Evolutionary conservation across 108 stramenopile genomes (phyloP).

Genomic region (Nitzschia palea): DNA sequence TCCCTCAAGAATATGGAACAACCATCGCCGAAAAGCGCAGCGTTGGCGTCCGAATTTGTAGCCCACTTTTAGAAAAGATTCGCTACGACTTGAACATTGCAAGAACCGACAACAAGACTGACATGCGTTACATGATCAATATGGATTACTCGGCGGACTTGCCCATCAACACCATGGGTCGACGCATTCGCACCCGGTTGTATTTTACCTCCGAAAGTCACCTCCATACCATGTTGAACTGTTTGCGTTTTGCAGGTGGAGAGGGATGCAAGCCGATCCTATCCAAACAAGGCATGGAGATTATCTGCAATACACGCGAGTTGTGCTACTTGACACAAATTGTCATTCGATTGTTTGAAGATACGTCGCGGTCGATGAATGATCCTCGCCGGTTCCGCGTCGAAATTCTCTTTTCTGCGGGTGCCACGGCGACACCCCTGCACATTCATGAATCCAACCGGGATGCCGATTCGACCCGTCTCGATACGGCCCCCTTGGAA

Average conservation of each 20-base stretch:
- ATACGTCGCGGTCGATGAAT: slow-evolving; percentile 52
- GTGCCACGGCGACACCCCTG: slow-evolving; percentile 88
- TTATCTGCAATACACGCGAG: slow-evolving; percentile 78
- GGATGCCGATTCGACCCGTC: slow-evolving; percentile 67
- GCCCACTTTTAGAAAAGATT: slow-evolving; percentile 93
- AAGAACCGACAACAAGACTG: slow-evolving; percentile 83
- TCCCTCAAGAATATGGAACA: slow-evolving; percentile 97
- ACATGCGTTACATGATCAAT: slow-evolving; percentile 95
- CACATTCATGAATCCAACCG: slow-evolving; percentile 78
- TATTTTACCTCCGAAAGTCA: slow-evolving; percentile 98
- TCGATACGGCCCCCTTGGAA: slow-evolving; percentile 68
- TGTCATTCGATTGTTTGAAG: slow-evolving; percentile 96
- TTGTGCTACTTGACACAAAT: slow-evolving; percentile 97
- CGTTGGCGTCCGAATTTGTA: slow-evolving; percentile 91
- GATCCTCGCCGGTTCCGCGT: slow-evolving; percentile 85
- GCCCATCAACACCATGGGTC: slow-evolving; percentile 94
- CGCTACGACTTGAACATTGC: slow-evolving; percentile 89
- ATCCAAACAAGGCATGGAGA: slow-evolving; percentile 50
- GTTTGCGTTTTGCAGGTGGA: slow-evolving; percentile 82
- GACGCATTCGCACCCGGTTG: slow-evolving; percentile 94
- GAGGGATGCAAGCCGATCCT: slow-evolving; percentile 45
- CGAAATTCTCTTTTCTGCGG: slow-evolving; percentile 82
- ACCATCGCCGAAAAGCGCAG: slow-evolving; percentile 81
- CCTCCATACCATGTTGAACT: slow-evolving; percentile 94
- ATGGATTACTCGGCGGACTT: slow-evolving; percentile 90